Evolutionary conservation across 352 stramenopile genomes (phyloP).

Genomic region (Phytopythium chamaehyphon): DNA sequence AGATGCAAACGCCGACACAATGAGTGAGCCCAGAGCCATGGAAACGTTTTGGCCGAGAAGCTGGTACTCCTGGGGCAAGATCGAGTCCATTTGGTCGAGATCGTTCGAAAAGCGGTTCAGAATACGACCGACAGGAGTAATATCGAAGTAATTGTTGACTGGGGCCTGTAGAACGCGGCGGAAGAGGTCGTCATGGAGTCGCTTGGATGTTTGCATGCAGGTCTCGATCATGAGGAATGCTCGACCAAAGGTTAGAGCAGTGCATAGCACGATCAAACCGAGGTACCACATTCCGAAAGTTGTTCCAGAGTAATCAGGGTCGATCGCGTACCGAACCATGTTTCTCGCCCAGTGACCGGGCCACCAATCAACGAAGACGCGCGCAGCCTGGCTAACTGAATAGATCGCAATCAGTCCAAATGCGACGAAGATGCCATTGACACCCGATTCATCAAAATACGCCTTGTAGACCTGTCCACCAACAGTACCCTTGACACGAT

Average conservation of each 20-base stretch:
- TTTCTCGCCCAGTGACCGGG: slow-evolving; percentile 21
- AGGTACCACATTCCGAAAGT: slow-evolving; percentile 39
- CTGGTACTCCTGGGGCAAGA: slow-evolving; percentile 34
- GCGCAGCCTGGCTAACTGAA: slow-evolving; percentile 9
- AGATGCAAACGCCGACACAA: slow-evolving; percentile 33
- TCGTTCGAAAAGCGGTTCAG: slow-evolving; percentile 68
- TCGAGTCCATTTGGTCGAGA: slow-evolving; percentile 51
- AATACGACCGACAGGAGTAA: slow-evolving; percentile 59
- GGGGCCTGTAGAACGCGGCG: slow-evolving; percentile 38
- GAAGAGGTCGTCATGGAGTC: slow-evolving; percentile 48
- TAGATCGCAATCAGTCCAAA: slow-evolving; percentile 7
- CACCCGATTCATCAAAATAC: slow-evolving; percentile 33
- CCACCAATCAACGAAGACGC: slow-evolving; percentile 24
- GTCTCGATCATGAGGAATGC: slow-evolving; percentile 33
- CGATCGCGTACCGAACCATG: slow-evolving; percentile 10
- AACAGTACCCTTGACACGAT: slow-evolving; percentile 30
- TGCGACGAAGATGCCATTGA: slow-evolving; percentile 15
- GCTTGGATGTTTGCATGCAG: slow-evolving; percentile 28
- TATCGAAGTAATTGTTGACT: slow-evolving; percentile 63
- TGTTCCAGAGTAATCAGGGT: slow-evolving; percentile 28
- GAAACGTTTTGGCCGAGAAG: slow-evolving; percentile 29
- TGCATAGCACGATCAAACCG: slow-evolving; percentile 24
- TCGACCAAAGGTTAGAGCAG: slow-evolving; percentile 17
- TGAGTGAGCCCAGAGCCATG: slow-evolving; percentile 22
- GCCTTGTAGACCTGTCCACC: slow-evolving; percentile 19